Evolutionary conservation across 371 early-diverging fungal genomes (phyloP), one percentile per base, ranked within the genome.

Genomic region (Conidiobolus incongruus): DNA sequence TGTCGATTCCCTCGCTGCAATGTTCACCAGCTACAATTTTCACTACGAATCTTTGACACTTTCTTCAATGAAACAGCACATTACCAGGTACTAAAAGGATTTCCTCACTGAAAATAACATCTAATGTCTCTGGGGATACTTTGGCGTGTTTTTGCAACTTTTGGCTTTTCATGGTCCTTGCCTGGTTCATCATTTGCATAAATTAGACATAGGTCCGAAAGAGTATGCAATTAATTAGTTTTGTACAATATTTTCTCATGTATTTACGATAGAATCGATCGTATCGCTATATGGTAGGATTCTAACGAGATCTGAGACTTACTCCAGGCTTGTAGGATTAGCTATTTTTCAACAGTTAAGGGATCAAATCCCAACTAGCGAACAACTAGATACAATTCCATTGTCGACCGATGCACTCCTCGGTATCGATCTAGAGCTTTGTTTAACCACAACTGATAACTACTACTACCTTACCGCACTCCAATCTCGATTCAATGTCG

Each of bases 211-310:
- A 37, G 53, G 61, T 19, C 81, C 81, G 2, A 72, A 82, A 21
- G 54, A 81, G 5, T 86, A 75, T 48, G 81, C 83, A 10, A 79
- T 86, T 13, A 73, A 81, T 6, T 86, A 83, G 80, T 75, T 82
- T 46, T 62, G 81, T 56, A 82, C 85, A 0, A 51, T 82, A 11
- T 85, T 79, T 52, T 75, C 85, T 1, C 82, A 39, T 50, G 74
- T 80, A 2, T 78, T 82, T 45, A 70, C 81, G 7, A 49, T 85
- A 22, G 77, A 82, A 39, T 75, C 77, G 45, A 70, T 79, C 4
- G 77, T 74, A 48, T 76, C 72, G 46, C 53, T 85, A 11, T 85
- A 81, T 81, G 82, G 81, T 53, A 70, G 70, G 44, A 44, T 79
- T 10, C 45, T 77, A 7, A 70, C 74, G 12, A 75, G 76, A 0